phyloP scores from a whole-genome alignment of 306 rosid genomes.

The Sesbania bispinosa region DNA sequence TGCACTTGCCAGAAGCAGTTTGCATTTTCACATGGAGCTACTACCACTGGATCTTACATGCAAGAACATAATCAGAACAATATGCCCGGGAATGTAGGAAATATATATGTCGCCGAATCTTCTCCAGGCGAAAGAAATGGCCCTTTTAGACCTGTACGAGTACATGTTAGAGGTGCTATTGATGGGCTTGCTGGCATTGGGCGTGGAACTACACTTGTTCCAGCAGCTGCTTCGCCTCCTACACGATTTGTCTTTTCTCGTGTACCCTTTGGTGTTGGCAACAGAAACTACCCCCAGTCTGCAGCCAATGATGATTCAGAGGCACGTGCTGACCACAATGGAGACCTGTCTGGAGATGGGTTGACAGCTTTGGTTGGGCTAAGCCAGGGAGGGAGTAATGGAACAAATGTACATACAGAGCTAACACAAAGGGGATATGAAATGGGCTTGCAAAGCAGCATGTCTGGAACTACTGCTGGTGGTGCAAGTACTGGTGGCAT shows the following conservation, averaged over 20 bases:
- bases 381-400: constrained; percentile 71
- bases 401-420: constrained; percentile 59
- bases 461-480: constrained; percentile 56
- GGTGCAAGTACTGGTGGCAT: constrained; percentile 73
- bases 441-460: constrained; percentile 65
- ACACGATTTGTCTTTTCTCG: constrained; percentile 96
- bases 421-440: constrained; percentile 73
- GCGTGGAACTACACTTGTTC: constrained; percentile 87
- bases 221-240: constrained; percentile 78
- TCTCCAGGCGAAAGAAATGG: constrained; percentile 74
- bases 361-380: constrained; percentile 94
- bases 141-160: constrained; percentile 71
- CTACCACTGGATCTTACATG: constrained; percentile 57
- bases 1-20: constrained; percentile 86
- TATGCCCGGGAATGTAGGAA: constrained; percentile 62
- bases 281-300: constrained; percentile 78
- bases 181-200: constrained; percentile 99
- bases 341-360: constrained; percentile 87
- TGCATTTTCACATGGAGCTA: constrained; percentile 64
- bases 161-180: constrained; percentile 85
- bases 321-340: constrained; percentile 70
- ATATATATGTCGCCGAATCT: constrained; percentile 79
- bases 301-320: constrained; percentile 94
- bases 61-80: constrained; percentile 78
- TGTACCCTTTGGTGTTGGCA: constrained; percentile 83